Base-by-base conservation (phyloP, 345 rosid species). In the Aquilaria sinensis region DNA sequence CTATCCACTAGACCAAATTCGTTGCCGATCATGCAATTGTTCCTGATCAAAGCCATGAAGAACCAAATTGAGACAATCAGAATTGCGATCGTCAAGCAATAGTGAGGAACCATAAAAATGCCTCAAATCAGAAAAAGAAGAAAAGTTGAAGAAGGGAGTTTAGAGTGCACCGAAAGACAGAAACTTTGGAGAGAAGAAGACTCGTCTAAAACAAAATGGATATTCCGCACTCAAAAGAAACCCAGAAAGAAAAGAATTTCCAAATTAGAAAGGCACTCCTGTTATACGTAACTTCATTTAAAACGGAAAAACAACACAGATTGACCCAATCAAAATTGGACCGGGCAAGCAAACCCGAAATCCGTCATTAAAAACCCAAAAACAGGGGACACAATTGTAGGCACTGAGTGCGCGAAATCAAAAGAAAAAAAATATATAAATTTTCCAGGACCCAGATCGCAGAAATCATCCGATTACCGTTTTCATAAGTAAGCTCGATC, bases 231-330 rank as follows among this genome's bases (percentile, higher is more conserved):
- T 67, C 56, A 68, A 74, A 62, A 72, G 78, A 63, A 77, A 66
- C 60, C 75, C 72, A 69, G 64, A 75, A 77, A 71, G 72, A 74
- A 77, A 79, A 51, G 74, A 66, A 74, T 75, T 75, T 60, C 65
- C 50, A 13, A 29, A 72, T 62, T 58, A 74, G 62, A 68, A 68
- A 71, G 74, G 72, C 67, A 65, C 58, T 75, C 41, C 64, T 71
- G 64, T 67, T 75, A 37, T 78, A 82, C 80, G 83, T 70, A 78
- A 80, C 62, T 82, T 71, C 77, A 48, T 30, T 60, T 47, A 23
- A 51, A 67, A 67, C 57, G 62, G 56, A 58, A 65, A 63, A 53
- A 51, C 43, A 37, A 37, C 3, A 5, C 56, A 65, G 52, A 37
- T 59, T 71, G 74, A 75, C 75, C 72, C 51, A 69, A 75, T 72